Evolutionary conservation across 1,139 yeast genomes (phyloP).

Genomic region (Hanseniaspora gamundiae): DNA sequence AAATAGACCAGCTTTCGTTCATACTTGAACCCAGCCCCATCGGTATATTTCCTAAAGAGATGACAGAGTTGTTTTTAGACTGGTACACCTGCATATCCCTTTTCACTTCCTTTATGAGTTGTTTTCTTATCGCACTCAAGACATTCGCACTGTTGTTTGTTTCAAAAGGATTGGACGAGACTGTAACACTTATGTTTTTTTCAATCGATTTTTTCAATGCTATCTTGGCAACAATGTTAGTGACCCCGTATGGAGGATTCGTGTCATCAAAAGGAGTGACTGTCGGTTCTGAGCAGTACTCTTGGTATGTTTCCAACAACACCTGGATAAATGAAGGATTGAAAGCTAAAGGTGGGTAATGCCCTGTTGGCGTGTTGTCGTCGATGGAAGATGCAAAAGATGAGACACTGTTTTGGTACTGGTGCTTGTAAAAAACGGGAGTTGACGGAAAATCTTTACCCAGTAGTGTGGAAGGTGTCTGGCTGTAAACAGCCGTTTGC

Average conservation of each 20-base stretch:
- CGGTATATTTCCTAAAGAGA: slow-evolving; percentile 9
- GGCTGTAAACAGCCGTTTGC: not conserved
- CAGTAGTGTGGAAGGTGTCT: not conserved
- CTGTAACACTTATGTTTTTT: slow-evolving; percentile 10
- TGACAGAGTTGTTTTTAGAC: slow-evolving; percentile 16
- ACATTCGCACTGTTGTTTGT: slow-evolving; percentile 18
- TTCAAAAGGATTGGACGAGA: slow-evolving; percentile 10
- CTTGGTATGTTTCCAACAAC: slow-evolving; percentile 20
- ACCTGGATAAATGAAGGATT: slow-evolving; percentile 17
- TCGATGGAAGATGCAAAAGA: slow-evolving; percentile 6
- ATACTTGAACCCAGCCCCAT: not conserved
- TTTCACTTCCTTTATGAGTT: slow-evolving; percentile 19
- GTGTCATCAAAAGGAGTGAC: slow-evolving; percentile 24
- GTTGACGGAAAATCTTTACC: not conserved
- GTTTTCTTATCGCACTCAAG: slow-evolving; percentile 18
- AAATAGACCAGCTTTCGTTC: not conserved
- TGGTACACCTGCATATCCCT: slow-evolving; percentile 16
- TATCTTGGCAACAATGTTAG: slow-evolving; percentile 21
- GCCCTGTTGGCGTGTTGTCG: not conserved
- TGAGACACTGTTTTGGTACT: slow-evolving; percentile 6
- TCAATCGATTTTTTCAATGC: slow-evolving; percentile 18
- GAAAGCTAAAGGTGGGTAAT: slow-evolving; percentile 9
- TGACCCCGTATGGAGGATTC: slow-evolving; percentile 25
- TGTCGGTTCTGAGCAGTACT: slow-evolving; percentile 21
- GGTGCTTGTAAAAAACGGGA: slow-evolving; percentile 3